Evolutionary conservation across 2,329 filamentous ascomycete genomes (phyloP).

Genomic region (Monosporascus cannonballus): DNA sequence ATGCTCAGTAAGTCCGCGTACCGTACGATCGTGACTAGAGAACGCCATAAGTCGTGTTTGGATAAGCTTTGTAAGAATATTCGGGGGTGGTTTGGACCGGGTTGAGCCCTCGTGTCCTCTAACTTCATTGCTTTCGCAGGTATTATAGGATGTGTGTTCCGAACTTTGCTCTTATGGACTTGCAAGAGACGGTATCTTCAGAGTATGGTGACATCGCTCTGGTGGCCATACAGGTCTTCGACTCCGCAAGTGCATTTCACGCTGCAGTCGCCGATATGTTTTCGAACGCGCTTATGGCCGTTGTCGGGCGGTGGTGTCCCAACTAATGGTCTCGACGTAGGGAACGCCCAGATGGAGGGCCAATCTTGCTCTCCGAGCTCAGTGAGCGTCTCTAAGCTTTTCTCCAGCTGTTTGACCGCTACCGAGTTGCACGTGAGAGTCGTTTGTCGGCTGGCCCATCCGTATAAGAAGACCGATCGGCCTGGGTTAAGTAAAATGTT

Average conservation of each 20-base stretch:
- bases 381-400: constrained; percentile 19
- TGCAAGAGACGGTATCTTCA: not conserved
- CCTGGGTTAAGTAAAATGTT: constrained; percentile 40
- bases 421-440: constrained; percentile 68
- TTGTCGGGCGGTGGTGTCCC: constrained; percentile 17
- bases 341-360: constrained; percentile 26
- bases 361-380: constrained; percentile 15
- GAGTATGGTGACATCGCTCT: constrained; percentile 13
- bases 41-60: no score
- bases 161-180: not conserved
- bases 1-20: no score
- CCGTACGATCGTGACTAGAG: no score
- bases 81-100: no score
- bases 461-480: constrained; percentile 63
- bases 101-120: no score
- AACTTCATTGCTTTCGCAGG: not conserved
- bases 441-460: constrained; percentile 57
- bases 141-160: not conserved
- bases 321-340: constrained; percentile 24
- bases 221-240: constrained; percentile 15
- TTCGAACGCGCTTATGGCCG: constrained; percentile 14
- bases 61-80: no score
- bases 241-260: constrained; percentile 22
- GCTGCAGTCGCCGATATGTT: constrained; percentile 24
- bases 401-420: constrained; percentile 60